Conservation (phyloP, 2,329 filamentous ascomycete species). For the Sporothrix sp. region DNA sequence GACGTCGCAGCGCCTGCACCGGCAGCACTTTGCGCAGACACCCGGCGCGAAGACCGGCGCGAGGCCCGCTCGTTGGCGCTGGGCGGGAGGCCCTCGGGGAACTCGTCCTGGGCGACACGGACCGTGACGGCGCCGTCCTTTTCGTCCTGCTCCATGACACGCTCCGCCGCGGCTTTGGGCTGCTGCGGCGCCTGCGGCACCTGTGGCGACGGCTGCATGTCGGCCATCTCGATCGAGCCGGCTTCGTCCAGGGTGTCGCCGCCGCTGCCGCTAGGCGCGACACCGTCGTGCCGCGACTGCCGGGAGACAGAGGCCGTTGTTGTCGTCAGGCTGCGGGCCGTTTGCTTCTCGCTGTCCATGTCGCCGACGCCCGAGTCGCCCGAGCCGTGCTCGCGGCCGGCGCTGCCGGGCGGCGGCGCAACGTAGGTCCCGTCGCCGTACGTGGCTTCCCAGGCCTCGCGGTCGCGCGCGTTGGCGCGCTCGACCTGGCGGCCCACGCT, state of each 20-base stretch:
- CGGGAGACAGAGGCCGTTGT: constrained; percentile 25
- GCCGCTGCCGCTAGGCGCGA: background rate
- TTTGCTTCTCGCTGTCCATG: constrained; percentile 37
- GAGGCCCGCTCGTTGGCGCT: constrained; percentile 3
- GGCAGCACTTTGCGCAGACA: background rate
- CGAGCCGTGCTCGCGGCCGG: constrained; percentile 26
- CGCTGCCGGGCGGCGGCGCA: constrained; percentile 17
- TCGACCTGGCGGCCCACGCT: constrained; percentile 59
- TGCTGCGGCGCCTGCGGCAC: constrained; percentile 18
- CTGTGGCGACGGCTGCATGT: constrained; percentile 31
- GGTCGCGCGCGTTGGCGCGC: constrained; percentile 50
- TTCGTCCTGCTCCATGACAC: constrained; percentile 32
- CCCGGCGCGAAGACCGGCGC: background rate
- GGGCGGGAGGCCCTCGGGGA: constrained; percentile 21
- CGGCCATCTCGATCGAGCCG: constrained; percentile 44
- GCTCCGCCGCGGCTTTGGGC: constrained; percentile 30
- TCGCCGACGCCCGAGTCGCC: constrained; percentile 44
- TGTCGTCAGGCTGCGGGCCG: constrained; percentile 25
- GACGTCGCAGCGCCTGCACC: background rate
- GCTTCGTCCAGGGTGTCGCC: background rate
- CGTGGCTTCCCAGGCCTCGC: constrained; percentile 62
- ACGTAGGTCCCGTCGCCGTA: constrained; percentile 51
- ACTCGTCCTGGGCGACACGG: constrained; percentile 42
- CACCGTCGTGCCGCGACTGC: constrained; percentile 21
- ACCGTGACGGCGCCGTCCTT: constrained; percentile 43